These are phyloP conservation scores for Coleophoma eucalyptorum DNA, from an alignment of 2,329 filamentous ascomycete genomes.

Conservation along the genomic window DNA sequence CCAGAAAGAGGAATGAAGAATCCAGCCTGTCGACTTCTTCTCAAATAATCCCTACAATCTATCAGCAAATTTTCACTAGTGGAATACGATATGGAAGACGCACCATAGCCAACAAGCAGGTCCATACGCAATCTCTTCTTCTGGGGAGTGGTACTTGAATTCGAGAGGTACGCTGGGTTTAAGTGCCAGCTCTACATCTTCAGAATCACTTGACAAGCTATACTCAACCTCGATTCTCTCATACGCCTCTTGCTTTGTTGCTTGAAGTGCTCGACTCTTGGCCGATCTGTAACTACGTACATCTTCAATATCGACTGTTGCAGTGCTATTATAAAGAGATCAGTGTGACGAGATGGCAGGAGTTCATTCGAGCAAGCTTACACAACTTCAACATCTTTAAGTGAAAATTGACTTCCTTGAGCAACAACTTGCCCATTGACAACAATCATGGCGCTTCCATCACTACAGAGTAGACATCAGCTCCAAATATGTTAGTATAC, in stretches of 20 bases:
- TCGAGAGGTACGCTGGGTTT: constrained; percentile 35
- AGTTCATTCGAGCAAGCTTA: too few species aligned
- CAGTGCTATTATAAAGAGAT: constrained; percentile 30
- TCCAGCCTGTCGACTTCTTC: constrained; percentile 33
- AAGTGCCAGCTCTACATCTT: constrained; percentile 39
- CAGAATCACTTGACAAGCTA: constrained; percentile 34
- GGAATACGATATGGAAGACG: constrained; percentile 32
- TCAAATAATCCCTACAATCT: constrained; percentile 15
- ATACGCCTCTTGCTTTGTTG: constrained; percentile 30
- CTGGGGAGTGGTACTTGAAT: constrained; percentile 53
- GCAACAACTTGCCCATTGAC: constrained; percentile 58
- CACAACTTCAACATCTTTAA: constrained; percentile 60
- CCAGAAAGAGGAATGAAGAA: constrained; percentile 55
- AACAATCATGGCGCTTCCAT: constrained; percentile 57
- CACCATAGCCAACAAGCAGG: constrained; percentile 65
- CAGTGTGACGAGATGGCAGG: too few species aligned
- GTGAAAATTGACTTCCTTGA: constrained; percentile 41
- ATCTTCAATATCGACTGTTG: constrained; percentile 68
- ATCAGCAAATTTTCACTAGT: neutral
- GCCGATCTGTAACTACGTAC: constrained; percentile 54
- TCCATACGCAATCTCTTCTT: constrained; percentile 64
- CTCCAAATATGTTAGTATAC: neutral
- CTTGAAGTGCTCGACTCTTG: constrained; percentile 17
- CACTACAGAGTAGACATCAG: constrained; percentile 16
- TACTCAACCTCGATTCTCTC: constrained; percentile 34